Evolutionary conservation across 163 green algal species (phyloP).

Genomic region (Scenedesmus sp.): DNA sequence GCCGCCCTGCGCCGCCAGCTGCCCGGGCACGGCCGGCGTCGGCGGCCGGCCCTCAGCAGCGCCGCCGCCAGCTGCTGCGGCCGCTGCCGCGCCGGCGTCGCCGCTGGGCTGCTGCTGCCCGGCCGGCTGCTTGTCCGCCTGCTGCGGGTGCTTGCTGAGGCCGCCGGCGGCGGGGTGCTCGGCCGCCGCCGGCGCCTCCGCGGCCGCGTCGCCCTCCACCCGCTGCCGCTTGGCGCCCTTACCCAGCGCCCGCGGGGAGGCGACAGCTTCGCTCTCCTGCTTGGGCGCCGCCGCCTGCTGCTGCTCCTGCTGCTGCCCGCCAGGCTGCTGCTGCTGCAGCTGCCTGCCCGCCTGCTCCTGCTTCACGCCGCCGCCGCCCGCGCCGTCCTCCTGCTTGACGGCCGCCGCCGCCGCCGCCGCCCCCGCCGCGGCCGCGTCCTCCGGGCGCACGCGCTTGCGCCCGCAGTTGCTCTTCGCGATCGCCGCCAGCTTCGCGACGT

Average conservation of each 20-base stretch:
- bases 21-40: too few relatives aligned
- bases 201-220: slow-evolving; percentile 9
- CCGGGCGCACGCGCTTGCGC: slow-evolving; percentile 36
- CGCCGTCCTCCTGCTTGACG: not conserved
- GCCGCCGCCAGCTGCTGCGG: not conserved
- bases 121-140: not conserved
- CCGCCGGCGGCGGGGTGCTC: slow-evolving; percentile 12
- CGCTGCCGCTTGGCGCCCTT: slow-evolving; percentile 33
- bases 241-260: not conserved
- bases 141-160: slow-evolving; percentile 2
- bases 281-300: slow-evolving; percentile 1
- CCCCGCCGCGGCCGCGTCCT: slow-evolving; percentile 15
- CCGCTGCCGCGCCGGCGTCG: not conserved
- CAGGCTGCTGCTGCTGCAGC: slow-evolving; percentile 6
- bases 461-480: slow-evolving; percentile 24
- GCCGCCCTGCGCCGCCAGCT: not conserved
- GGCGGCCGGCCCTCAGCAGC: not conserved
- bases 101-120: not conserved
- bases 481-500: slow-evolving; percentile 27
- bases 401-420: slow-evolving; percentile 7
- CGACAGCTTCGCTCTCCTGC: not conserved
- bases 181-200: not conserved
- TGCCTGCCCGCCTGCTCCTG: not conserved
- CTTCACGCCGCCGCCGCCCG: not conserved
- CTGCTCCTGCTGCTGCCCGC: slow-evolving; percentile 6